These are phyloP conservation scores for Leccinum aurantiacum DNA, from an alignment of 768 basidiomycete genomes.

Conservation along the genomic window DNA sequence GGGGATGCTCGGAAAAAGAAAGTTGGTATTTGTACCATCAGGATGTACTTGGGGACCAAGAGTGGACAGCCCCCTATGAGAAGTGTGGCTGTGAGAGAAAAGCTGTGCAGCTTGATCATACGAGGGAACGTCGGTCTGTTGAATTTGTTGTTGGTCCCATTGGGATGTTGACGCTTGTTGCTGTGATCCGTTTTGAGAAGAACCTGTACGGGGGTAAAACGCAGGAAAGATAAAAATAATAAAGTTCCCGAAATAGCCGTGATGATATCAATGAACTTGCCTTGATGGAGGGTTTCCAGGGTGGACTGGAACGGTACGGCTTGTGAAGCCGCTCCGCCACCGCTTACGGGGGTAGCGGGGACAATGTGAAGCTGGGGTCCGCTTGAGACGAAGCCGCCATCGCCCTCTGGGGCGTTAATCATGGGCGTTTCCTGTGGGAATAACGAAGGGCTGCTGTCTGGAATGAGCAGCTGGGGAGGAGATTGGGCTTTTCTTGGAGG, in stretches of 20 bases:
- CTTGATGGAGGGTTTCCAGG: constrained; percentile 51
- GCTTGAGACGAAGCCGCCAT: constrained; percentile 43
- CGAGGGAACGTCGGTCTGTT: constrained; percentile 32
- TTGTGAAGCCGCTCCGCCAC: constrained; percentile 49
- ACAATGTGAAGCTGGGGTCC: constrained; percentile 76
- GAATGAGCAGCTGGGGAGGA: constrained; percentile 59
- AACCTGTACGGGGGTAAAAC: constrained; percentile 32
- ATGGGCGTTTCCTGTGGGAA: constrained; percentile 46
- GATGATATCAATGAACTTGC: constrained; percentile 42
- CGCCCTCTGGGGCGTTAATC: constrained; percentile 64
- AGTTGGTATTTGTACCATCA: constrained; percentile 39
- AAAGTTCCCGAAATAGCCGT: constrained; percentile 34
- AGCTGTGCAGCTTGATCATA: constrained; percentile 31
- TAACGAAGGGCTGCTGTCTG: constrained; percentile 49
- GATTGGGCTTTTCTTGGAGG: constrained; percentile 57
- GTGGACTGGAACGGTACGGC: constrained; percentile 53
- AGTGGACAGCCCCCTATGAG: constrained; percentile 38
- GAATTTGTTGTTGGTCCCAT: constrained; percentile 39
- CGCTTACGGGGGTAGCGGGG: constrained; percentile 77
- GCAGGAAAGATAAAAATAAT: constrained; percentile 26
- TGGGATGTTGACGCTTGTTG: constrained; percentile 35
- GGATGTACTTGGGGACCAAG: constrained; percentile 32
- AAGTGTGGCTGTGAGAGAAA: constrained; percentile 36
- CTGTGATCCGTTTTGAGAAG: constrained; percentile 33
- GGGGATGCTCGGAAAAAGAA: constrained; percentile 38